Base-by-base conservation (phyloP, 371 early-diverging fungal genomes). In the Dichotomocladium elegans region DNA sequence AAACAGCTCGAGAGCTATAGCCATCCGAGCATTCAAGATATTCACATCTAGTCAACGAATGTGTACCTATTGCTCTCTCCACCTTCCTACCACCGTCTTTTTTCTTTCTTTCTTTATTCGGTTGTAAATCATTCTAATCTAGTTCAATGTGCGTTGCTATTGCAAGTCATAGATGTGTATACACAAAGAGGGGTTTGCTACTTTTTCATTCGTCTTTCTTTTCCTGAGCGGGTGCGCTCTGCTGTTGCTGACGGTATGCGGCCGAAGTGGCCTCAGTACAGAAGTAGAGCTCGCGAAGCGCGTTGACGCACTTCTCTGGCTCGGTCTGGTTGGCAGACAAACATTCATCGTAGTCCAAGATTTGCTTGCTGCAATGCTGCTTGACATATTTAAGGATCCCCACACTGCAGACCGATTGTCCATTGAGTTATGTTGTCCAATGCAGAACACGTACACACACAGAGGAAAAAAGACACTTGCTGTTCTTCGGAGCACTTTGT, bases 401-500 rank as follows among this genome's bases (percentile, higher is more conserved):
- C 28, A 84, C 82, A 59, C 86, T 86, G 58, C 4, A 19, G 42
- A 48, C 7, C 15, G 29, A 25, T 26, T 5, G 8, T 8, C 17
- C 17, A 3, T 15, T 3, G 14, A 25, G 12, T 28, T 3, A 9
- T n/a, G 27, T 6, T 9, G 42, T 41, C 8, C 42, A 9, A 21
- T n/a, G n/a, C n/a, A n/a, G n/a, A n/a, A n/a, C n/a, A n/a, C n/a
- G n/a, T n/a, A n/a, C n/a, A n/a, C n/a, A n/a, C n/a, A n/a, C n/a
- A n/a, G n/a, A n/a, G n/a, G n/a, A 4, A n/a, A 47, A 47, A 6
- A n/a, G 10, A 21, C n/a, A 2, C 46, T 53, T 45, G 87, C 89
- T 87, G 85, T 64, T 89, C 85, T 66, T 92, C 91, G 0, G 90
- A 85, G 56, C 92, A 92, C 58, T 82, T 83, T 25, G 88, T 89